phyloP scores from a whole-genome alignment of 148 eudicot genomes.

The Vaccinium vitisidaea region DNA sequence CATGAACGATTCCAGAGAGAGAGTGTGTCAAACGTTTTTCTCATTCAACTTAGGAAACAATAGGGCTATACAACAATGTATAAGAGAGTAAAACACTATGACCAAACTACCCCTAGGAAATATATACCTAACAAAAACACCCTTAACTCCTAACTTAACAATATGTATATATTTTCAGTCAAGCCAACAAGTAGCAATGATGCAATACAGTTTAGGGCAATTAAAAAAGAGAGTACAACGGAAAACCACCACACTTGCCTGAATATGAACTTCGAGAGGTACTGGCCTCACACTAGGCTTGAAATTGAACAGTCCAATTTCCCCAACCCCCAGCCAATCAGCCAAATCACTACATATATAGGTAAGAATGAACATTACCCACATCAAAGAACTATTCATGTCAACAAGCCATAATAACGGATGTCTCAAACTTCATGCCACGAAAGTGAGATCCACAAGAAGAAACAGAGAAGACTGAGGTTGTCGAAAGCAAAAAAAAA shows the following conservation, averaged over 20 bases:
- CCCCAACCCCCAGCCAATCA: slow-evolving; percentile 97
- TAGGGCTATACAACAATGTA: no score
- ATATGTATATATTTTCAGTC: no score
- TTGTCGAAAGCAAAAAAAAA: neutral
- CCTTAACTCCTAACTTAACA: no score
- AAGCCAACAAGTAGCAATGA: no score
- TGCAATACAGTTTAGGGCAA: no score
- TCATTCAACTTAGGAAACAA: no score
- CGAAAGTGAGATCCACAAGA: slow-evolving; percentile 5
- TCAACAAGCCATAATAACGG: neutral
- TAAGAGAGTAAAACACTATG: no score
- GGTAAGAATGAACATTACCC: neutral
- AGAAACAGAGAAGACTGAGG: slow-evolving; percentile 5
- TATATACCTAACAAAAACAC: no score
- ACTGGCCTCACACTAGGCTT: slow-evolving; percentile 99
- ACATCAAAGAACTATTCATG: neutral
- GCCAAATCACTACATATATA: slow-evolving; percentile 69
- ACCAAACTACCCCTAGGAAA: no score
- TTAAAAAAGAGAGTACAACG: neutral
- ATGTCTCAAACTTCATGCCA: neutral
- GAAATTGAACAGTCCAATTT: slow-evolving; percentile 83
- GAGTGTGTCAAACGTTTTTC: no score
- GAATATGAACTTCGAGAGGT: slow-evolving; percentile 98
- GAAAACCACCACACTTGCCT: slow-evolving; percentile 43
- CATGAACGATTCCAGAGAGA: no score